phyloP scores from a whole-genome alignment of 1,284 basidiomycete species.

The Irpex sp. region DNA sequence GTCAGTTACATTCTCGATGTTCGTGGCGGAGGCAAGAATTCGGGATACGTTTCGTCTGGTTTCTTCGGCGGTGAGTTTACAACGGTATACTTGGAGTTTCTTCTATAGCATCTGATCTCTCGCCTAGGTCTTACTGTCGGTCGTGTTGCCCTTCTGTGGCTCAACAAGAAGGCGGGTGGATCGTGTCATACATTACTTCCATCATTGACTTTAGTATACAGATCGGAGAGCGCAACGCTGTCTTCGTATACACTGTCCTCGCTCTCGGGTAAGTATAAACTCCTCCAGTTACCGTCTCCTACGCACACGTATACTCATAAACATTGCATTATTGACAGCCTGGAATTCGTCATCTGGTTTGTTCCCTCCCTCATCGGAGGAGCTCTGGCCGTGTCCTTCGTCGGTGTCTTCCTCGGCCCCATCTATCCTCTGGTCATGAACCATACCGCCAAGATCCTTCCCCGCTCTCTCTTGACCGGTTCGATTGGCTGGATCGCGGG shows the following conservation, averaged over 20 bases:
- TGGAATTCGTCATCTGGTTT: constrained; percentile 59
- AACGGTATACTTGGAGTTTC: not conserved
- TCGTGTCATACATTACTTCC: not conserved
- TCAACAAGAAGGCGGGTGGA: constrained; percentile 41
- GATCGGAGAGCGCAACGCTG: constrained; percentile 40
- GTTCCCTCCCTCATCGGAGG: constrained; percentile 50
- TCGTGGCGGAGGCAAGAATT: constrained; percentile 42
- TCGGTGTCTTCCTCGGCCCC: constrained; percentile 48
- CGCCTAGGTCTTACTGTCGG: constrained; percentile 39
- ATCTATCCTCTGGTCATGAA: constrained; percentile 56
- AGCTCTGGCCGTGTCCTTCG: constrained; percentile 49
- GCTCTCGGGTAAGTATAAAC: constrained; percentile 30
- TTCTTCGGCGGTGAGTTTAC: constrained; percentile 42
- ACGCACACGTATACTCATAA: not conserved
- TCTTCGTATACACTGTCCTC: constrained; percentile 35
- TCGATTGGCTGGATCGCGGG: constrained; percentile 55
- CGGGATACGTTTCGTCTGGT: constrained; percentile 49
- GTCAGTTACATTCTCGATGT: constrained; percentile 45
- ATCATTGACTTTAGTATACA: not conserved
- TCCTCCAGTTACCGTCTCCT: not conserved
- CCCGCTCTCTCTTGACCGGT: constrained; percentile 47
- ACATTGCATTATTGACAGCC: constrained; percentile 20
- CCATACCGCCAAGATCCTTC: constrained; percentile 43
- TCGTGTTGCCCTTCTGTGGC: constrained; percentile 42
- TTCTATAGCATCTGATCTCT: not conserved